Evolutionary conservation across 192 early-diverging fungal genomes (phyloP).

Genomic region (Dissophora globulifera): DNA sequence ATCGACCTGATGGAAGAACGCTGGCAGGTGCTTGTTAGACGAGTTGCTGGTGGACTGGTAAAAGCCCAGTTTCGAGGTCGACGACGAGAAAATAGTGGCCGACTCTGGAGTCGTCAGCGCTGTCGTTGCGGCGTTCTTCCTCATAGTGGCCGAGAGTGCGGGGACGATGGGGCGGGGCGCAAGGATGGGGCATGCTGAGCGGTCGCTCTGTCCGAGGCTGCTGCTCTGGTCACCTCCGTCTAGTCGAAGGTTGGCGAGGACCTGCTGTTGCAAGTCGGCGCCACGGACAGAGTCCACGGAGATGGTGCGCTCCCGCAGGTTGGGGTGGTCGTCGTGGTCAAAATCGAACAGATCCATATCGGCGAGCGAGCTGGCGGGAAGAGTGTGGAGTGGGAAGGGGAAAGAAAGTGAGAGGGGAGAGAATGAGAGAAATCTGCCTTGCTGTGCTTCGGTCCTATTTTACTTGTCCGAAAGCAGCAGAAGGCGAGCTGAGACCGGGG

Average conservation of each 20-base stretch:
- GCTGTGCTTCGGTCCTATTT: not conserved
- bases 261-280: constrained; percentile 10
- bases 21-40: constrained; percentile 49
- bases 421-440: too few species aligned
- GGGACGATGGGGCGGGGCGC: constrained; percentile 36
- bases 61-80: constrained; percentile 4
- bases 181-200: constrained; percentile 24
- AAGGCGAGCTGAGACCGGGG: constrained; percentile 8
- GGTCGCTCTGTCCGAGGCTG: constrained; percentile 9
- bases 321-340: constrained; percentile 61
- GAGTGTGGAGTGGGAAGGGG: not conserved
- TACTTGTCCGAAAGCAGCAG: constrained; percentile 15
- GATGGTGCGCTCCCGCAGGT: constrained; percentile 38
- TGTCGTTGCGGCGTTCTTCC: not conserved
- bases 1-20: constrained; percentile 42
- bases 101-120: constrained; percentile 1
- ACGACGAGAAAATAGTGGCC: constrained; percentile 2
- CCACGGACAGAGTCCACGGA: constrained; percentile 45
- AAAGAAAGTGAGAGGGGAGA: constrained; percentile 2
- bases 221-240: constrained; percentile 10
- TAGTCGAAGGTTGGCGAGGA: constrained; percentile 18
- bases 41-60: constrained; percentile 30
- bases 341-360: constrained; percentile 61
- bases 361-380: not conserved
- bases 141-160: not conserved